Conservation (phyloP, 768 basidiomycete species). For the Kwoniella shandongensis region DNA sequence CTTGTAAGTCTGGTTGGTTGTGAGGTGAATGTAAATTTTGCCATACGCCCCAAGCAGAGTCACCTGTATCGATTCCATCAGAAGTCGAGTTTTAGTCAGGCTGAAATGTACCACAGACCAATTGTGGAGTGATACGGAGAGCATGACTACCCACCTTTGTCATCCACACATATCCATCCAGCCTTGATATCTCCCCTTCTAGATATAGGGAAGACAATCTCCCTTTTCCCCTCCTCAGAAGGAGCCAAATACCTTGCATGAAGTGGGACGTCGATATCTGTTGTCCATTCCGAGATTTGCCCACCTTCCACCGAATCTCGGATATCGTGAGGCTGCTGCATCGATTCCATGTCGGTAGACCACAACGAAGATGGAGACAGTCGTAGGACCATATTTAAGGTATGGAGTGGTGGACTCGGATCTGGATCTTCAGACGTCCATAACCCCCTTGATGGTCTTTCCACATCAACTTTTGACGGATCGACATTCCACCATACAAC, state of each 20-base stretch:
- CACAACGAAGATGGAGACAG: neutral
- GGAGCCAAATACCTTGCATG: slow-evolving; percentile 36
- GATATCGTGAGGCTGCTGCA: no score
- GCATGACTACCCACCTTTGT: slow-evolving; percentile 6
- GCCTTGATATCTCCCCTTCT: neutral
- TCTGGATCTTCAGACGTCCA: no score
- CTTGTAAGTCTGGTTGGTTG: neutral
- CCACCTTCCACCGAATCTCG: neutral
- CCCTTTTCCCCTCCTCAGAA: slow-evolving; percentile 10
- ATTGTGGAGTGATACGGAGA: no score
- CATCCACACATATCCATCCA: slow-evolving; percentile 17
- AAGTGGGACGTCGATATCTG: slow-evolving; percentile 27
- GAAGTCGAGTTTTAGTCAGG: neutral
- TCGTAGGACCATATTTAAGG: neutral
- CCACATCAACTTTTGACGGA: slow-evolving; percentile 10
- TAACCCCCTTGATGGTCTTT: slow-evolving; percentile 23
- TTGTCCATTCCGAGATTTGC: neutral
- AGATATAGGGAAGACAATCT: slow-evolving; percentile 6
- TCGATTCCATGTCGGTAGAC: no score
- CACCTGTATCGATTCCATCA: neutral
- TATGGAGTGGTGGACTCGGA: neutral
- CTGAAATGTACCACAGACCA: neutral
- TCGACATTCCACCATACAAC: neutral
- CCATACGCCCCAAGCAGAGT: neutral
- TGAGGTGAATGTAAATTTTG: neutral